phyloP scores from a whole-genome alignment of 768 basidiomycete genomes.

The Auricularia sp. region DNA sequence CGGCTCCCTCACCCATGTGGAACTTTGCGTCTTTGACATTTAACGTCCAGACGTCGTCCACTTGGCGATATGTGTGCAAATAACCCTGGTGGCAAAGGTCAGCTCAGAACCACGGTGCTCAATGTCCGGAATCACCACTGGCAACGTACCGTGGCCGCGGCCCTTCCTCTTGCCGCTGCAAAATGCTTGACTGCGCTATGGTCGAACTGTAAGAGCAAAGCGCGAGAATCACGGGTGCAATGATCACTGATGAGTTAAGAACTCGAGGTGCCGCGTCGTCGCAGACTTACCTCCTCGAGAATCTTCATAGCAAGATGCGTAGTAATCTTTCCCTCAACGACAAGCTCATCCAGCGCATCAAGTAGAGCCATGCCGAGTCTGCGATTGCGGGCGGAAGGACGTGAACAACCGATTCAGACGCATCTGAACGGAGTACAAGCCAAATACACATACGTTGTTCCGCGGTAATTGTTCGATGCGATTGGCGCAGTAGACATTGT shows the following conservation, averaged over 20 bases:
- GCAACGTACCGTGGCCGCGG: no score
- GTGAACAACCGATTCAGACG: no score
- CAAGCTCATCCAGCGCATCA: conserved; percentile 96
- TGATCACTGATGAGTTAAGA: no score
- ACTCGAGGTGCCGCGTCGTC: no score
- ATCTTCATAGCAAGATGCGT: conserved; percentile 97
- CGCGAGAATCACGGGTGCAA: no score
- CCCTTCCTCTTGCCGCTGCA: no score
- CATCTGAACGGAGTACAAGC: no score
- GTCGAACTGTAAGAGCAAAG: no score
- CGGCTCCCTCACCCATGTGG: conserved; percentile 63
- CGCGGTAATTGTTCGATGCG: no score
- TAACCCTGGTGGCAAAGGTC: conserved; percentile 49
- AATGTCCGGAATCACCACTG: background rate
- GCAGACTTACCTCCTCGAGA: conserved; percentile 69
- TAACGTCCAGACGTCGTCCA: conserved; percentile 98
- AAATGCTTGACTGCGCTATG: no score
- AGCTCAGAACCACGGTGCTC: background rate
- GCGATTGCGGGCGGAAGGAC: background rate
- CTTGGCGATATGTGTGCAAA: conserved; percentile 81
- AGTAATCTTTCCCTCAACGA: conserved; percentile 94
- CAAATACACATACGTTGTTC: no score
- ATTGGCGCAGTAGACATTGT: no score
- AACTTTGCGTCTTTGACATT: conserved; percentile 86
- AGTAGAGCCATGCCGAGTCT: conserved; percentile 97